Evolutionary conservation across 169 alveolate species (phyloP), one percentile per base, ranked within the genome.

Genomic region (Theileria orientalis): DNA sequence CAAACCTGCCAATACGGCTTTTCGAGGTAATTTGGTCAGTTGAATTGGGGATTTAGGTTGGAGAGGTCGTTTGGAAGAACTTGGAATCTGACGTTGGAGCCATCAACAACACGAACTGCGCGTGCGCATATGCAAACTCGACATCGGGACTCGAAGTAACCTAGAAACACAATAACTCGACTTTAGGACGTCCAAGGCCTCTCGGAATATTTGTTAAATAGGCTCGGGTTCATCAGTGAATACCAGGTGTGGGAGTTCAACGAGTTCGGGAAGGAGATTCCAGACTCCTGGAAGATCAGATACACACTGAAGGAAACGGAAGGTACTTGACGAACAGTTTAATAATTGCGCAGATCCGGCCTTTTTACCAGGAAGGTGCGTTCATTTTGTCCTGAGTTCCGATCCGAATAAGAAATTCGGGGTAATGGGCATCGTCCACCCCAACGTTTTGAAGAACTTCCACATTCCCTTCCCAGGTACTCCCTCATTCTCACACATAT

Each of bases 391-490:
- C 35, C 3, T 37, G 1, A 49, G 73, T 13, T 11, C 72, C 23
- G 80, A 16, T 2, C 73, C 82, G 14, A 44, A 49, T 35, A 47
- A 89, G 57, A 66, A 54, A 33, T 83, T 95, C 51, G 99, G 99
- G 51, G 76, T 88, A 40, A 66, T 95, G 83, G 99, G 99, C 19
- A 91, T 97, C 46, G 74, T 97, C 40, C 99, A 97, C 83, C 99
- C 99, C 1, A 90, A 92, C 49, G 98, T 97, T 52, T 72, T 97
- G 5, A 85, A 91, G 63, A 90, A 93, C 82, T 95, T 94, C 83
- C 91, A 89, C 57, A 75, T 95, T 46, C 83, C 85, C 54, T 85
- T 87, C 51, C 99, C 98, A 29, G 98, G 94, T 79, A 79, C 3
- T 44, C 46, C 41, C 0, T 1, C n/a, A 21, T 1, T n/a, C 40